These are phyloP conservation scores for Sugiyamaella grinbergsii DNA, from an alignment of 1,139 yeast species.

Conservation along the genomic window DNA sequence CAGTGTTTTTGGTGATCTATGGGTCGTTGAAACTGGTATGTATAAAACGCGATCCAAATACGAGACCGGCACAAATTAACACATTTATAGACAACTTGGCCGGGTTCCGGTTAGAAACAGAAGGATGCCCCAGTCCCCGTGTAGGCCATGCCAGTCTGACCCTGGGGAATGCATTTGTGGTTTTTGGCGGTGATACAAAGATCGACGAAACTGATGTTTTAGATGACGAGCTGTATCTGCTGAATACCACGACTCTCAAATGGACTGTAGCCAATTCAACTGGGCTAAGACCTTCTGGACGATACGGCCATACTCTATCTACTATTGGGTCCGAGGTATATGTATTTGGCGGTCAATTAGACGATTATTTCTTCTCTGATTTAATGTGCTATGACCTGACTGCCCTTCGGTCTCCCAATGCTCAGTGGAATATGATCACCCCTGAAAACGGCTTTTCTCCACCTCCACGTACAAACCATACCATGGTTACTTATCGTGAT, in stretches of 20 bases:
- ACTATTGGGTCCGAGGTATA: constrained; percentile 72
- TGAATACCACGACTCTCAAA: constrained; percentile 84
- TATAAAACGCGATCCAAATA: background rate
- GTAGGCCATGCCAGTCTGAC: constrained; percentile 94
- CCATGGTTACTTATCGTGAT: constrained; percentile 79
- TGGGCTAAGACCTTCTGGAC: constrained; percentile 83
- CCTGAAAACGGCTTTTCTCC: constrained; percentile 50
- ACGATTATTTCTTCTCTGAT: constrained; percentile 83
- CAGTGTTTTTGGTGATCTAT: constrained; percentile 90
- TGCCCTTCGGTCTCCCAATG: constrained; percentile 79
- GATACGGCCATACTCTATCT: constrained; percentile 88
- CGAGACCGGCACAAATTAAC: constrained; percentile 22
- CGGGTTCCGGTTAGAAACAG: constrained; percentile 68
- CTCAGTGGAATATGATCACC: constrained; percentile 77
- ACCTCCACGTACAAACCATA: constrained; percentile 90
- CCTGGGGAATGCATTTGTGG: constrained; percentile 92
- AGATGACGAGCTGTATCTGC: constrained; percentile 86
- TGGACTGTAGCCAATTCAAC: constrained; percentile 88
- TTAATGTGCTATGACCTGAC: constrained; percentile 84
- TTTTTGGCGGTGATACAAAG: constrained; percentile 96
- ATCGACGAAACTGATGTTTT: constrained; percentile 73
- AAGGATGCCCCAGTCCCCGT: constrained; percentile 87
- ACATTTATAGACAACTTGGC: constrained; percentile 44
- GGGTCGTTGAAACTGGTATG: constrained; percentile 56
- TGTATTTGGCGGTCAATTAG: constrained; percentile 94